Conservation (phyloP, 2,329 filamentous ascomycete genomes). For the Alternaria sp. region DNA sequence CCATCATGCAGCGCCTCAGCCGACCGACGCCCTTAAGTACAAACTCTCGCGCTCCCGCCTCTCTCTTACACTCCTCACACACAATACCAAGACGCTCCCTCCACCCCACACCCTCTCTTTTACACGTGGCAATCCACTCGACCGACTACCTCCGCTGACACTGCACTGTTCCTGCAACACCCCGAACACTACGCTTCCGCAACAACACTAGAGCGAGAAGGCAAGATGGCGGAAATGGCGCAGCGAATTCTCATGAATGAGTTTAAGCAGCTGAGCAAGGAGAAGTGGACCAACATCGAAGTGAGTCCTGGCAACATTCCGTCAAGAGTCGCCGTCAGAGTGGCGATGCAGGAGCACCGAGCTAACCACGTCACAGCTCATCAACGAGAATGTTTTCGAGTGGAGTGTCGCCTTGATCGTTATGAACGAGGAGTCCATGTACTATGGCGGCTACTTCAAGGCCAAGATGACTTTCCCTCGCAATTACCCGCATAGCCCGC, state of each 20-base stretch:
- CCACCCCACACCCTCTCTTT: conserved; percentile 9
- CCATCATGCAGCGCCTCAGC: conserved; percentile 28
- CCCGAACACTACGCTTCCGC: conserved; percentile 21
- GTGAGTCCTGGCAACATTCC: conserved; percentile 57
- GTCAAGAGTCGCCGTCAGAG: conserved; percentile 5
- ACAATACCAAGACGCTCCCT: conserved; percentile 8
- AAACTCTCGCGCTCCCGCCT: conserved; percentile 19
- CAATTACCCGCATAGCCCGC: conserved; percentile 90
- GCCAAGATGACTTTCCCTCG: conserved; percentile 85
- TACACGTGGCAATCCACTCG: conserved; percentile 4
- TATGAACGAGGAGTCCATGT: conserved; percentile 88
- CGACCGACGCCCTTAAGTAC: conserved; percentile 20
- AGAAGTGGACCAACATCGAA: conserved; percentile 93
- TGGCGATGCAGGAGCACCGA: conserved; percentile 26
- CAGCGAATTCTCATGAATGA: conserved; percentile 90
- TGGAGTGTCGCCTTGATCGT: conserved; percentile 93
- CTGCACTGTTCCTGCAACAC: conserved; percentile 17
- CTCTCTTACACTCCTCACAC: conserved; percentile 17
- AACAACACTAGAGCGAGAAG: conserved; percentile 13
- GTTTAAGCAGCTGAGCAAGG: conserved; percentile 80
- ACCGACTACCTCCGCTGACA: conserved; percentile 3
- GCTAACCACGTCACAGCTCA: conserved; percentile 62
- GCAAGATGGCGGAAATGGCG: conserved; percentile 57
- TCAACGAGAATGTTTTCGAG: conserved; percentile 82
- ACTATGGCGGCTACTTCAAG: conserved; percentile 93